Base-by-base conservation (phyloP, 148 eudicot genomes). In the Nepenthes gracilis region DNA sequence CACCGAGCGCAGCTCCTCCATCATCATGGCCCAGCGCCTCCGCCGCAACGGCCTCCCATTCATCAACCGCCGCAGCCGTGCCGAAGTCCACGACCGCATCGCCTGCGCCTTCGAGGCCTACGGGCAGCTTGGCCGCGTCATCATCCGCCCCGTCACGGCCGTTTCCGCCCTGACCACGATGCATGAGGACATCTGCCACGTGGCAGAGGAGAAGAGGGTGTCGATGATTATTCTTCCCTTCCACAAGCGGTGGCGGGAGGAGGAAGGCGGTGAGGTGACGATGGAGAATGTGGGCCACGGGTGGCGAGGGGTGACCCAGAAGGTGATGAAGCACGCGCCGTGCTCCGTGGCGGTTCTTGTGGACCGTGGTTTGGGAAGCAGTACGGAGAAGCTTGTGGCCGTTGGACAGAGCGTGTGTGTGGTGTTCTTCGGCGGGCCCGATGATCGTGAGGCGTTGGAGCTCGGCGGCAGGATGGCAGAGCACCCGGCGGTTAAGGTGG, bases 281-380 rank as follows among this genome's bases (percentile, higher is more conserved):
- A 55, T 85, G n/a, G 96, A 85, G 71, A 79, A 72, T 11, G 63
- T 82, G 1, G 84, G 92, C 1, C 69, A 69, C 6, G 88, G 85
- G 1, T 72, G 82, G 67, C 59, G 77, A 36, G 70, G 54, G 9
- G 85, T 85, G 12, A 88, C 81, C 59, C 73, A 56, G 35, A 79
- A 74, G 70, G 88, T 85, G 59, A 68, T 88, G 37, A 75, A 79
- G 53, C 72, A 74, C 6, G 83, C 96, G 0, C 80, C 84, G 2
- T 85, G 92, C 36, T 81, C 96, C 2, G 92, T 85, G 9, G 81
- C 77, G 3, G 78, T 88, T 32, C 53, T 88, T 4, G 74, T 88
- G 34, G 92, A 85, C 57, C 88, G 96, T 33, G 96, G 92, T 4
- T 80, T 88, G 2, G 85, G 81, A 70, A 9, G 67, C 72, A 2